Conservation (phyloP, 495 filamentous ascomycete genomes). For the Podospora pseudocomata region DNA sequence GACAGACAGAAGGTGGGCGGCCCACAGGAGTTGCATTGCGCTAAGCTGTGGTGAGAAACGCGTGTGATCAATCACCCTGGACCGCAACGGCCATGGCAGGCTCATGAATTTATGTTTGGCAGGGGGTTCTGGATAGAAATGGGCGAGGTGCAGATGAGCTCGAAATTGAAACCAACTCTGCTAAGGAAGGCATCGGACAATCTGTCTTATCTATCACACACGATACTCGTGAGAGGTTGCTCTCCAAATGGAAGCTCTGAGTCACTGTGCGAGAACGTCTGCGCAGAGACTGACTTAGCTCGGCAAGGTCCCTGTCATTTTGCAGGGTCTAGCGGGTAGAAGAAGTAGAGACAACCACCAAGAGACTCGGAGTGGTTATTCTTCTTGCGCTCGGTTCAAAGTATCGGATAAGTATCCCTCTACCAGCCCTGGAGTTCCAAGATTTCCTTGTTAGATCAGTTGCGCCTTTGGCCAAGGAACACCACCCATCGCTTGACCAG, state of each 20-base stretch:
- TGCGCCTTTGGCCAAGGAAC: conserved; percentile 18
- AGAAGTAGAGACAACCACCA: not conserved
- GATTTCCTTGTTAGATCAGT: conserved; percentile 1
- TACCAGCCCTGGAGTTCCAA: conserved; percentile 9
- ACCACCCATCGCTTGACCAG: conserved; percentile 15
- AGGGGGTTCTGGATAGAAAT: conserved; percentile 16
- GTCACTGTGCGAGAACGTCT: not conserved
- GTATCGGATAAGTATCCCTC: conserved; percentile 27
- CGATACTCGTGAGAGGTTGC: not conserved
- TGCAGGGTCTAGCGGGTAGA: not conserved
- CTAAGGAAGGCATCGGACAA: too few species aligned
- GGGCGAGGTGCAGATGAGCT: conserved; percentile 18
- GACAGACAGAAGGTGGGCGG: conserved; percentile 13
- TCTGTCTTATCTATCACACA: not conserved
- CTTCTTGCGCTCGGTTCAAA: conserved; percentile 23
- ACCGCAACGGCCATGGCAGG: conserved; percentile 15
- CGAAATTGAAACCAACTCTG: not conserved
- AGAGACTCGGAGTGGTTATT: not conserved
- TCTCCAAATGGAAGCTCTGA: not conserved
- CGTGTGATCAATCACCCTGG: conserved; percentile 6
- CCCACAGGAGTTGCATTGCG: conserved; percentile 18
- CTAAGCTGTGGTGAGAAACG: conserved; percentile 23
- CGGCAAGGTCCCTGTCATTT: not conserved
- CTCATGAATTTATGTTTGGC: not conserved
- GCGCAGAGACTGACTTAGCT: not conserved